Base-by-base conservation (phyloP, 352 stramenopile genomes). In the Phytophthora citricola region DNA sequence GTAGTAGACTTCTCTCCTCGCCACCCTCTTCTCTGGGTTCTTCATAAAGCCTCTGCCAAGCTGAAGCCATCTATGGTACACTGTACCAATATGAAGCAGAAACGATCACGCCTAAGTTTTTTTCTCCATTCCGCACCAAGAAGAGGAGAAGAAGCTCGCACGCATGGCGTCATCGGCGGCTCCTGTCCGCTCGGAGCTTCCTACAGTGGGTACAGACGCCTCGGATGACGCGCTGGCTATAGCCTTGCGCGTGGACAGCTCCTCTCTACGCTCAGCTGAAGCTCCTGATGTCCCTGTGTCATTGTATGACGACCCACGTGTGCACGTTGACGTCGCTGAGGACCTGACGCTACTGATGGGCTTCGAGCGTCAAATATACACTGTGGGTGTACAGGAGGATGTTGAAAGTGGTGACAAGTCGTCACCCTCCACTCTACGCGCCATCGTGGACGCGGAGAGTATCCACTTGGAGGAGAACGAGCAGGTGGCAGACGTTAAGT, bases 401-500 rank as follows among this genome's bases (percentile, higher is more conserved):
- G 45, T 63, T 17, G 63, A 71, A 32, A 64, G 20, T 43, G 58
- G 22, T 53, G 45, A 15, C 52, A 29, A 66, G 5, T 29, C 24
- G 2, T 17, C 49, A 8, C 8, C 31, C 8, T 55, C 51, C 5
- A 26, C 57, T 34, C 45, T 80, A 24, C 8, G 15, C 8, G 11
- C 83, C 40, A 43, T 92, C n/a, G 73, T 63, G 8, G 76, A 76
- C 20, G 40, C 32, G 1, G 38, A 46, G 0, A 68, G 65, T 4
- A 36, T 85, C 20, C 66, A 68, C 7, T 43, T 86, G 15, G 73
- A 89, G 12, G 71, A 76, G 7, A 65, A 81, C 15, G 83, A 91
- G 44, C 39, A 53, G 1, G 69, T 92, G 6, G 71, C 76, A 10
- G 79, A 90, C 52, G 72, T 92, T 48, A 92, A 91, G 58, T 93